phyloP scores from a whole-genome alignment of 441 rosid species.

The Manihot esculenta region DNA sequence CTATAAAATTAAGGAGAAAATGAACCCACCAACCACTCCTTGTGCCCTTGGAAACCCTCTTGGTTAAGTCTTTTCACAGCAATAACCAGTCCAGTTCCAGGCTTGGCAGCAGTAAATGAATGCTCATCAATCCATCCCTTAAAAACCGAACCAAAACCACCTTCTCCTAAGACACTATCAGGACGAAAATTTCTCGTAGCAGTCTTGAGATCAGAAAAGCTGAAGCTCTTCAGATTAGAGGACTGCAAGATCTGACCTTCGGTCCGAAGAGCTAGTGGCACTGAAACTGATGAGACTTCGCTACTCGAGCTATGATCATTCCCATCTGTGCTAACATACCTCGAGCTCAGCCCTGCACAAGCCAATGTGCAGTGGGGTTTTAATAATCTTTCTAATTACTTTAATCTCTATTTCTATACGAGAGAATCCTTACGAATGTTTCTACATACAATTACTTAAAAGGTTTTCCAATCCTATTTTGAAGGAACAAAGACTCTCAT shows the following conservation, averaged over 20 bases:
- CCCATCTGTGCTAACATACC: conserved; percentile 49
- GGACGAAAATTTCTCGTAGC: conserved; percentile 89
- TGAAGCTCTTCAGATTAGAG: conserved; percentile 68
- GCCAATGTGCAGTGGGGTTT: background rate
- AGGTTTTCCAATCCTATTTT: background rate
- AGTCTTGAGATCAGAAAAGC: conserved; percentile 54
- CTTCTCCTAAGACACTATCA: conserved; percentile 88
- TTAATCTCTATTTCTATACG: no score
- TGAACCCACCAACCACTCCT: conserved; percentile 84
- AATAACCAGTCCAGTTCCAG: conserved; percentile 82
- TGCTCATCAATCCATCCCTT: conserved; percentile 92
- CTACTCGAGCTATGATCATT: conserved; percentile 47
- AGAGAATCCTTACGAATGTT: no score
- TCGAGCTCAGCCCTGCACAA: conserved; percentile 55
- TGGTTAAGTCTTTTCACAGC: conserved; percentile 86
- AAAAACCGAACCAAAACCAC: conserved; percentile 93
- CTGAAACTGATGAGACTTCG: conserved; percentile 51
- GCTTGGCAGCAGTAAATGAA: conserved; percentile 62
- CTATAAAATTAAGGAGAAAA: conserved; percentile 17
- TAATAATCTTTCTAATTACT: no score
- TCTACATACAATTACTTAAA: no score
- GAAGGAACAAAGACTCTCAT: background rate
- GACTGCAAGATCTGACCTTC: conserved; percentile 87
- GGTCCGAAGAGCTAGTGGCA: conserved; percentile 59
- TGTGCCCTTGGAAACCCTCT: conserved; percentile 85